These are phyloP conservation scores for Lasiosphaeria miniovina DNA, from an alignment of 495 filamentous ascomycete genomes.

Conservation along the genomic window DNA sequence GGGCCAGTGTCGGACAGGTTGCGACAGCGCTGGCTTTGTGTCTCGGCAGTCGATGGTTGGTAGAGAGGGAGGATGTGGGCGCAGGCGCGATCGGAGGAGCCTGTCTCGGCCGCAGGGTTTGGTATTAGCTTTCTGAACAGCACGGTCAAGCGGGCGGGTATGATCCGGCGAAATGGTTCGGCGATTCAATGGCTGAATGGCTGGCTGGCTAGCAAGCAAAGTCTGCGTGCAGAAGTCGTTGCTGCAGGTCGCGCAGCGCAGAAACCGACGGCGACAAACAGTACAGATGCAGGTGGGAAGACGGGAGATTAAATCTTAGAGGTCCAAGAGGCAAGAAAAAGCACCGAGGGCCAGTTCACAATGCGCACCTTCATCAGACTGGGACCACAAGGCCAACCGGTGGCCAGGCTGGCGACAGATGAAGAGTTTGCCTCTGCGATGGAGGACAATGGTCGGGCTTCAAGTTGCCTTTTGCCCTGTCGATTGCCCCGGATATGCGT, in stretches of 20 bases:
- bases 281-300: not conserved
- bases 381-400: not conserved
- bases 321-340: not conserved
- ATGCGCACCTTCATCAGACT: conserved; percentile 7
- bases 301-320: not conserved
- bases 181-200: too few species aligned
- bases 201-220: too few species aligned
- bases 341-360: not conserved
- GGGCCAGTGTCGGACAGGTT: not conserved
- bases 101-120: not conserved
- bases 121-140: not conserved
- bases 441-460: not conserved
- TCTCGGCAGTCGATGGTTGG: not conserved
- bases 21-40: conserved; percentile 13
- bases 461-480: conserved; percentile 1
- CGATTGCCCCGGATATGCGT: conserved; percentile 1
- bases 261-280: not conserved
- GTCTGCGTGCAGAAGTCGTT: too few species aligned
- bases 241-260: not conserved
- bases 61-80: not conserved
- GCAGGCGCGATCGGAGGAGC: not conserved
- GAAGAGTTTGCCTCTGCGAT: not conserved
- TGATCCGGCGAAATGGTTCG: not conserved
- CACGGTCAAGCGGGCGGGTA: not conserved
- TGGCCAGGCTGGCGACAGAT: not conserved